Percentiles rank a stretch among this genome's conserved stretches.
Evolutionary conservation across 805 yeast species (phyloP).

Genomic region (Candida vaughaniae): DNA sequence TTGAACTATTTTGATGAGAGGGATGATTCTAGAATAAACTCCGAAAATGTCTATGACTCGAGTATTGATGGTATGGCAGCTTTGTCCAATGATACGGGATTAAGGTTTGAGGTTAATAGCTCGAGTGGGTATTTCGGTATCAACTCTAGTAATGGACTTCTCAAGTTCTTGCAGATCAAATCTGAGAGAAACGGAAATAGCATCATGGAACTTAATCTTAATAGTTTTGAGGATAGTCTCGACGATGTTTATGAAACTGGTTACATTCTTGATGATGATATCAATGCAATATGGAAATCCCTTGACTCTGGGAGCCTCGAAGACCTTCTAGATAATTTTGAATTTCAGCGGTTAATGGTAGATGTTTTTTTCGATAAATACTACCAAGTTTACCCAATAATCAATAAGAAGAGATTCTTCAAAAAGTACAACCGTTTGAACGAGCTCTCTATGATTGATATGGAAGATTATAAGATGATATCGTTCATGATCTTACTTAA

Average conservation of each 20-base stretch:
- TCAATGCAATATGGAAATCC: slow-evolving; percentile 14
- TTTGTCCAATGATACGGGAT: slow-evolving; percentile 31
- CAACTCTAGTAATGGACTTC: slow-evolving; percentile 57
- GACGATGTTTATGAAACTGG: slow-evolving; percentile 13
- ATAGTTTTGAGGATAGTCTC: slow-evolving; percentile 6
- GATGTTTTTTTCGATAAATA: slow-evolving; percentile 17
- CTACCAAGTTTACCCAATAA: slow-evolving; percentile 20
- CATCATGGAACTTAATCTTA: slow-evolving; percentile 22
- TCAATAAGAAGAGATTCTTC: slow-evolving; percentile 18
- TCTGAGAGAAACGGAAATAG: slow-evolving; percentile 22
- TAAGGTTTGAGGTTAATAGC: slow-evolving; percentile 29
- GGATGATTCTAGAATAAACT: slow-evolving; percentile 12
- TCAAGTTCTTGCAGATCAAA: slow-evolving; percentile 46
- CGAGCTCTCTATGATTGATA: slow-evolving; percentile 4
- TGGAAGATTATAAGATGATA: slow-evolving; percentile 12
- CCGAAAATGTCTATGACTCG: slow-evolving; percentile 16
- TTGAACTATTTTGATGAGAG: slow-evolving; percentile 20
- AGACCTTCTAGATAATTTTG: slow-evolving; percentile 16
- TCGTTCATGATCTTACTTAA: slow-evolving; percentile 18
- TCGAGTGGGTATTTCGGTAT: slow-evolving; percentile 63
- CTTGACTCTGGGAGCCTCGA: slow-evolving; percentile 17
- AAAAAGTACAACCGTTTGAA: slow-evolving; percentile 9
- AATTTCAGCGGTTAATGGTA: slow-evolving; percentile 16
- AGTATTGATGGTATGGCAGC: slow-evolving; percentile 67
- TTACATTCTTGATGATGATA: slow-evolving; percentile 18